Base-by-base conservation (phyloP, 805 yeast species). In the Saccharomycopsis guyanensis region DNA sequence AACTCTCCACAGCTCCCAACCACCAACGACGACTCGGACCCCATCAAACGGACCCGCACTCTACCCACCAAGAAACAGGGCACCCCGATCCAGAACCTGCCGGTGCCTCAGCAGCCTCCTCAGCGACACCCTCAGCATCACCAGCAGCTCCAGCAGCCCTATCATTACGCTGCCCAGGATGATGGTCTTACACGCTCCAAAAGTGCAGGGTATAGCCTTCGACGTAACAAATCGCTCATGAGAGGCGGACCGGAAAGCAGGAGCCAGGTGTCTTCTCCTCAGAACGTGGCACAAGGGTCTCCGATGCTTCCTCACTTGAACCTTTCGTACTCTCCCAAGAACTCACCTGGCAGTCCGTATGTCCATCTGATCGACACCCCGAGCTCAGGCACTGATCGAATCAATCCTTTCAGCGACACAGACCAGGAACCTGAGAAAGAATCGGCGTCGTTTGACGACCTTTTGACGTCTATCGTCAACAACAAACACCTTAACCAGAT, bases 401-500 rank as follows among this genome's bases (percentile, higher is more conserved):
- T 18, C 40, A 32, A 33, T 15, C 12, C 31, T 22, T 33, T 25
- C 4, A n/a, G 13, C 13, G 22, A 42, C 22, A 25, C 19, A 5
- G 36, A 18, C 27, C 13, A 37, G 24, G 19, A 40, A n/a, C 15
- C 35, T 38, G 4, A 38, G 8, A n/a, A n/a, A n/a, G n/a, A n/a
- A n/a, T n/a, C n/a, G n/a, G 35, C 34, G 4, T 25, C 49, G 18
- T 45, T 50, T 31, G 40, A 43, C n/a, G 13, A 34, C n/a, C 13
- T 50, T 12, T 38, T 50, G 25, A 27, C 23, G 12, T 36, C 49
- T 5, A 50, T 50, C 8, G 25, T 48, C 10, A 34, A 33, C 8
- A 48, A 46, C 13, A 50, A 47, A 44, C 36, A 47, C 20, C 16
- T 50, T 10, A 35, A 41, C 23, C 44, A 47, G 27, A 27, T 19